Evolutionary conservation across 768 basidiomycete species (phyloP), one percentile per base, ranked within the genome.

Genomic region (Agaricus sinodeliciosus): DNA sequence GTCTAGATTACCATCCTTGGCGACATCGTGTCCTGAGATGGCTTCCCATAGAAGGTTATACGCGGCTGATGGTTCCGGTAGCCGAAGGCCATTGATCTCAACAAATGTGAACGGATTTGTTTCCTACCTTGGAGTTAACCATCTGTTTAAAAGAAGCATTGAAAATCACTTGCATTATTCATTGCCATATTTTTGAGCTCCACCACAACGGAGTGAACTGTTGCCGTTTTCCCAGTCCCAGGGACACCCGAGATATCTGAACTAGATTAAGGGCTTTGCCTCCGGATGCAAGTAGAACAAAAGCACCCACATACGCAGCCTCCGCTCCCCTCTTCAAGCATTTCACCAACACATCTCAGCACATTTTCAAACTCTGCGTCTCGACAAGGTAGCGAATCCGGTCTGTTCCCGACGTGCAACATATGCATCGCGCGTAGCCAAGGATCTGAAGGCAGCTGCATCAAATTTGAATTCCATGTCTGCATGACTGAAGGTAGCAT

Each of bases 151-250:
- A 48, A 15, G 13, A 1, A 12, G 43, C 31, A 15, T 15, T 28
- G 39, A 51, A 28, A n/a, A 22, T 9, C 9, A 71, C 84, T 26
- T 57, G 92, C 91, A 57, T 81, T 84, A 50, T 81, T 76, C 63
- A 87, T 79, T 1, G 94, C 94, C 82, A 94, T 90, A 36, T 85
- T 77, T 63, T 91, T 94, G 9, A 98, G 75, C 63, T 95, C 90
- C 35, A 90, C 79, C 28, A 98, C 81, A 22, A 96, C 87, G 0
- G 88, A 89, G 60, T 97, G 94, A 0, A 98, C 94, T 0, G 96
- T 98, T 0, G 96, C 96, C 0, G 96, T 99, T 70, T 98, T 99
- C 8, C 96, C 95, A 2, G 95, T 98, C 6, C 96, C 95, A n/a
- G 95, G 96, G 6, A 97, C 93, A 8, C 96, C 95, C 6, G 94